Percentiles rank a stretch among this genome's conserved stretches.
Evolutionary conservation across 129 eudicot species (phyloP).

Genomic region (Pittosporum tobira): DNA sequence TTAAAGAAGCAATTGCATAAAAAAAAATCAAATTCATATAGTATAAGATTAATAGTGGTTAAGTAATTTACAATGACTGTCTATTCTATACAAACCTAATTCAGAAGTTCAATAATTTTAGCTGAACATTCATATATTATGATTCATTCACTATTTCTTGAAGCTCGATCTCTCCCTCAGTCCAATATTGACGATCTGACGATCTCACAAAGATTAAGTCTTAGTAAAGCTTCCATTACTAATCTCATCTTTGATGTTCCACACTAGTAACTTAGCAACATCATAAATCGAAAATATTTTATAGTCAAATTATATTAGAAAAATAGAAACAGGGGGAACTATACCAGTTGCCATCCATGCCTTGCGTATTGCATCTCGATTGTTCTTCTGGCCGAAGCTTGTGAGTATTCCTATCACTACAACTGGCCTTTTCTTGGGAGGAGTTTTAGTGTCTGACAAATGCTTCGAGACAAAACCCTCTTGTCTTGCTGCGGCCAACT

Average conservation of each 20-base stretch:
- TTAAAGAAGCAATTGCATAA: not conserved
- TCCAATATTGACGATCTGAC: too few relatives aligned
- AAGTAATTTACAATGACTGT: too few relatives aligned
- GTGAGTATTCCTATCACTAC: slow-evolving; percentile 83
- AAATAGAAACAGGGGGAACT: slow-evolving; percentile 23
- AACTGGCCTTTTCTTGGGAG: slow-evolving; percentile 46
- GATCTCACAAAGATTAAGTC: too few relatives aligned
- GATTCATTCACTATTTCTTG: too few relatives aligned
- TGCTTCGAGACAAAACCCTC: slow-evolving; percentile 70
- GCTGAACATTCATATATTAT: too few relatives aligned
- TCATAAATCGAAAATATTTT: too few relatives aligned
- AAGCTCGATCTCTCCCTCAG: too few relatives aligned
- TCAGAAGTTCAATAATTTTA: slow-evolving; percentile 22
- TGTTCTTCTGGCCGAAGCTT: slow-evolving; percentile 77
- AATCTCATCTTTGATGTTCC: too few relatives aligned
- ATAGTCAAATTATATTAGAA: too few relatives aligned
- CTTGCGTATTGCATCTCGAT: slow-evolving; percentile 81
- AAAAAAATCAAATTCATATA: not conserved
- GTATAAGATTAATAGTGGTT: too few relatives aligned
- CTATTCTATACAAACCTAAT: not conserved
- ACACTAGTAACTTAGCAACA: too few relatives aligned
- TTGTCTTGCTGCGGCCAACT: slow-evolving; percentile 69
- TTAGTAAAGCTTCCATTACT: too few relatives aligned
- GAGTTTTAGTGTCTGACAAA: slow-evolving; percentile 24
- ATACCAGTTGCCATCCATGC: slow-evolving; percentile 94